A percentile compares a stretch with the other conserved stretches of the same genome.
These are phyloP conservation scores for Talaromyces sp. DNA, from an alignment of 2,329 filamentous ascomycete genomes.

Conservation along the genomic window DNA sequence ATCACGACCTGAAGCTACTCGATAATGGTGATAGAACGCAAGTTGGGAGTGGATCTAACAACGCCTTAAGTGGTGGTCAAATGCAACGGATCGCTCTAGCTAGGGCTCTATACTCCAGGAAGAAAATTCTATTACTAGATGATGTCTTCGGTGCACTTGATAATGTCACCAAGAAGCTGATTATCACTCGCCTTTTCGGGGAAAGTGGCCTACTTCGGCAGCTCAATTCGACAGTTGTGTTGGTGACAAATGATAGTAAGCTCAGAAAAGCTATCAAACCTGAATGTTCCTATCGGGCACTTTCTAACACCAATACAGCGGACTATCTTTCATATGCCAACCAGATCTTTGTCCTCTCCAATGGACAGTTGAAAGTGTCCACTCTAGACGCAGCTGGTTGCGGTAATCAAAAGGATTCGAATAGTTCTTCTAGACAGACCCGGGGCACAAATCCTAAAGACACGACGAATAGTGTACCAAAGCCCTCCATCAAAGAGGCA, in stretches of 20 bases:
- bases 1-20: conserved; percentile 36
- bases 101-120: conserved; percentile 45
- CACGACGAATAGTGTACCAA: neutral
- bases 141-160: conserved; percentile 15
- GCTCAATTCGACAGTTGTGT: conserved; percentile 9
- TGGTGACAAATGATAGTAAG: conserved; percentile 10
- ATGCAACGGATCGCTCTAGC: conserved; percentile 48
- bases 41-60: conserved; percentile 45
- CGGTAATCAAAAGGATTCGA: neutral
- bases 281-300: neutral
- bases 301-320: conserved; percentile 16
- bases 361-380: conserved; percentile 34
- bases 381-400: conserved; percentile 18
- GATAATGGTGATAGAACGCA: conserved; percentile 40
- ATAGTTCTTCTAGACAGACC: neutral
- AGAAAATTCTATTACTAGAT: conserved; percentile 10
- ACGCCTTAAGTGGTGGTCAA: conserved; percentile 50
- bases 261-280: neutral
- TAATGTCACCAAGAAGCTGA: conserved; percentile 5
- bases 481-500: conserved; percentile 4
- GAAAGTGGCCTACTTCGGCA: conserved; percentile 9
- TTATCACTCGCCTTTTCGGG: conserved; percentile 8
- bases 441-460: conserved; percentile 9
- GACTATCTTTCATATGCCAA: conserved; percentile 40
- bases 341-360: conserved; percentile 37